These are phyloP conservation scores for Bipolaris bicolor DNA, from an alignment of 2,329 filamentous ascomycete species.

Conservation along the genomic window DNA sequence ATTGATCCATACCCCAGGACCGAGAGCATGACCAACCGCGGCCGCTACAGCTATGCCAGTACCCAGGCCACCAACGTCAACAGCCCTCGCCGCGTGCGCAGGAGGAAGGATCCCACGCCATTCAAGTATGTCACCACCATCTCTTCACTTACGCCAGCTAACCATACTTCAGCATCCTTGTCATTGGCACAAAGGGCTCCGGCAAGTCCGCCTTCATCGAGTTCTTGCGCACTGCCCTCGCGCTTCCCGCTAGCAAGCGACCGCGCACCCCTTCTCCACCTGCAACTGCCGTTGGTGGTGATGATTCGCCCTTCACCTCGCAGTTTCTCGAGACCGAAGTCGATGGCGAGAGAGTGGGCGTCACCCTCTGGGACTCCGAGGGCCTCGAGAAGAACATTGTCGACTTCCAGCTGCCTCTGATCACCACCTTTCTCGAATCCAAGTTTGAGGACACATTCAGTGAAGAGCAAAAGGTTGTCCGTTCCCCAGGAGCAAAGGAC, in stretches of 20 bases:
- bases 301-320: constrained; percentile 70
- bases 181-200: constrained; percentile 83
- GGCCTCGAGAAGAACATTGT: constrained; percentile 94
- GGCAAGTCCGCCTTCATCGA: constrained; percentile 98
- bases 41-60: constrained; percentile 94
- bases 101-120: constrained; percentile 95
- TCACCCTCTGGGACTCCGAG: constrained; percentile 96
- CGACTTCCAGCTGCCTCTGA: constrained; percentile 90
- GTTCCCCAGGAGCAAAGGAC: constrained; percentile 89
- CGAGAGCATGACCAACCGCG: constrained; percentile 96
- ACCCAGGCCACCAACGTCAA: constrained; percentile 90
- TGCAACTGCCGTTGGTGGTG: constrained; percentile 53
- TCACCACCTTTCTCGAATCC: constrained; percentile 90
- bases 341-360: constrained; percentile 85
- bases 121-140: constrained; percentile 81
- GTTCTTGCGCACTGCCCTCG: constrained; percentile 86
- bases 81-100: constrained; percentile 84
- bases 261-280: constrained; percentile 51
- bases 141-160: constrained; percentile 9
- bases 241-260: constrained; percentile 81
- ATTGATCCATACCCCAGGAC: constrained; percentile 81
- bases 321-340: constrained; percentile 95
- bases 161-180: constrained; percentile 70
- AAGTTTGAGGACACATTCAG: constrained; percentile 98
- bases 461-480: constrained; percentile 96